phyloP scores from a whole-genome alignment of 2,329 filamentous ascomycete species.

The Atkinsonella texensis region DNA sequence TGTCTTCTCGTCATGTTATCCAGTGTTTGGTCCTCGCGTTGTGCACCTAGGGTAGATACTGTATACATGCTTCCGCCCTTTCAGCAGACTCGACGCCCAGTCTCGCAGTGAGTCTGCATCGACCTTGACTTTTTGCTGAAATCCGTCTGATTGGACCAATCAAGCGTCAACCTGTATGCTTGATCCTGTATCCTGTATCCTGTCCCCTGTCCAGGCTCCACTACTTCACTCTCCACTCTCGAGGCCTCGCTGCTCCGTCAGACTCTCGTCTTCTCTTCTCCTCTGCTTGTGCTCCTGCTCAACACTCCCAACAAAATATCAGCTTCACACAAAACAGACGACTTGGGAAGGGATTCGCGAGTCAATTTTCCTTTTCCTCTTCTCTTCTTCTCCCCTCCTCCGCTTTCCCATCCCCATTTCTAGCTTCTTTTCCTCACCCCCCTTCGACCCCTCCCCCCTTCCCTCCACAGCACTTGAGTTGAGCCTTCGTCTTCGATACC shows the following conservation, averaged over 20 bases:
- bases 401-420: conserved; percentile 3
- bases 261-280: conserved; percentile 9
- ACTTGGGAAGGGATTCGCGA: conserved; percentile 8
- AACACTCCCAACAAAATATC: background rate
- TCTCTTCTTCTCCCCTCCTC: conserved; percentile 7
- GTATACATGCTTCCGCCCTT: background rate
- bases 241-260: conserved; percentile 6
- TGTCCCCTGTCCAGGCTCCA: conserved; percentile 2
- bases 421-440: conserved; percentile 1
- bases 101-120: no score
- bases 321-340: conserved; percentile 1
- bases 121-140: no score
- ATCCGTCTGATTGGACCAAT: no score
- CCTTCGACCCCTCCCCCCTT: background rate
- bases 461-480: background rate
- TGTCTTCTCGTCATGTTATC: no score
- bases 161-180: background rate
- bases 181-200: background rate
- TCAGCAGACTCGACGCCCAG: background rate
- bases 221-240: conserved; percentile 3
- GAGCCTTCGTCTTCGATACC: conserved; percentile 7
- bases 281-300: conserved; percentile 10
- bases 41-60: background rate
- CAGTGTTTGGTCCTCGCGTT: no score
- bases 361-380: conserved; percentile 10